phyloP scores from a whole-genome alignment of 108 stramenopile species.

The Schizochytrium sp. region DNA sequence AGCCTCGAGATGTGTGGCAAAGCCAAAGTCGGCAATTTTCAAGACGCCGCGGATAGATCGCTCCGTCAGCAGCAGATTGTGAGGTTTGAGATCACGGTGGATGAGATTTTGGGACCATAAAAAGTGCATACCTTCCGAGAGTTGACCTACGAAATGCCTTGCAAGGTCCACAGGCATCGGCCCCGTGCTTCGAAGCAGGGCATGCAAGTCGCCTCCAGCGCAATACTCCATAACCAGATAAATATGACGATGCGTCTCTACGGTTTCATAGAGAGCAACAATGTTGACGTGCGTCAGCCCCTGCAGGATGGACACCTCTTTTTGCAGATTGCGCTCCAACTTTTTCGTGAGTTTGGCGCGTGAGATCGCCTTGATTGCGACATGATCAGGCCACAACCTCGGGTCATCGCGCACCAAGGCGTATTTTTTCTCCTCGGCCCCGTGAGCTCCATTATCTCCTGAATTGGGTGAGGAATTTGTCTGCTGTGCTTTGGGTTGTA shows the following conservation, averaged over 20 bases:
- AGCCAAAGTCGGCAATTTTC: slow-evolving; percentile 97
- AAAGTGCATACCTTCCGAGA: slow-evolving; percentile 74
- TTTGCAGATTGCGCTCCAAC: slow-evolving; percentile 65
- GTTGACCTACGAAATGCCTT: slow-evolving; percentile 74
- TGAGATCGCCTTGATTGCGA: slow-evolving; percentile 13
- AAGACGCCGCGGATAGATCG: slow-evolving; percentile 27
- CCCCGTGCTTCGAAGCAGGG: slow-evolving; percentile 65
- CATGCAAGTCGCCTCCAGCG: slow-evolving; percentile 83
- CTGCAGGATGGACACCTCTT: slow-evolving; percentile 85
- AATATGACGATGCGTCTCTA: slow-evolving; percentile 72
- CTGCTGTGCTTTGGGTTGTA: no score
- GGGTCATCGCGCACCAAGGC: not conserved
- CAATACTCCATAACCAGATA: slow-evolving; percentile 92
- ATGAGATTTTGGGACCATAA: slow-evolving; percentile 72
- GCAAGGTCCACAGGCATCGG: slow-evolving; percentile 68
- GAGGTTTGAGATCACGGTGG: slow-evolving; percentile 93
- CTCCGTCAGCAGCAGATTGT: slow-evolving; percentile 83
- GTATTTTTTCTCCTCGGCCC: not conserved
- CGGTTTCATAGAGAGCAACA: slow-evolving; percentile 67
- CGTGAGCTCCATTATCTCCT: no score
- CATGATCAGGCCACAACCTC: not conserved
- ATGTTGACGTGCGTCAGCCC: slow-evolving; percentile 82
- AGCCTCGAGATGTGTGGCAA: slow-evolving; percentile 79
- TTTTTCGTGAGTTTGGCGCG: slow-evolving; percentile 67
- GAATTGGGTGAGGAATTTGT: no score